Percentiles rank a stretch among this genome's conserved stretches.
These are phyloP conservation scores for Aspergillus pseudonomiae DNA, from an alignment of 2,329 filamentous ascomycete species.

Conservation along the genomic window DNA sequence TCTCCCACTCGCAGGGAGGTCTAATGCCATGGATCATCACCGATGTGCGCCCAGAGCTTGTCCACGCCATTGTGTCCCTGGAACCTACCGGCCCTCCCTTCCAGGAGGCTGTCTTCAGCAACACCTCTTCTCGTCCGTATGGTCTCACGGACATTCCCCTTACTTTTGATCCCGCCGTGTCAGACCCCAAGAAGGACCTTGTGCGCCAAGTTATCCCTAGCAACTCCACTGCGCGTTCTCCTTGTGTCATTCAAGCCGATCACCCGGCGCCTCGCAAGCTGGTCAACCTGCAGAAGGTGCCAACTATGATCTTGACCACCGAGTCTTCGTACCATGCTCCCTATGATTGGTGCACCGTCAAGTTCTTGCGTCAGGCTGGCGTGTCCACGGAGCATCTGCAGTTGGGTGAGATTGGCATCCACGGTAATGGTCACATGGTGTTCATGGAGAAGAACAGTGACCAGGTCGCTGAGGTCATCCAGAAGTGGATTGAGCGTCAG, in stretches of 20 bases:
- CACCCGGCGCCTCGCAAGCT: conserved; percentile 47
- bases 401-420: conserved; percentile 49
- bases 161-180: conserved; percentile 16
- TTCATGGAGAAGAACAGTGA: conserved; percentile 34
- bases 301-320: conserved; percentile 55
- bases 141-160: conserved; percentile 26
- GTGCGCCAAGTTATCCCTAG: conserved; percentile 17
- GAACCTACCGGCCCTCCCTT: conserved; percentile 57
- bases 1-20: conserved; percentile 57
- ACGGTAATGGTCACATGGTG: conserved; percentile 59
- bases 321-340: conserved; percentile 58
- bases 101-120: conserved; percentile 15
- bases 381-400: conserved; percentile 48
- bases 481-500: conserved; percentile 14
- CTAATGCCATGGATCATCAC: conserved; percentile 49
- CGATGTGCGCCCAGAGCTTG: conserved; percentile 52
- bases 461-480: conserved; percentile 16
- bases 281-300: conserved; percentile 53
- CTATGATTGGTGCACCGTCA: conserved; percentile 60
- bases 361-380: conserved; percentile 58
- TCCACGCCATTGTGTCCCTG: conserved; percentile 54
- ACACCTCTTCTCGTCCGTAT: conserved; percentile 18
- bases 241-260: conserved; percentile 43
- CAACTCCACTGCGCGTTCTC: conserved; percentile 7
- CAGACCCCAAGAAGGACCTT: conserved; percentile 16